Conservation (phyloP, 352 stramenopile species). For the Pythium insidiosum region DNA sequence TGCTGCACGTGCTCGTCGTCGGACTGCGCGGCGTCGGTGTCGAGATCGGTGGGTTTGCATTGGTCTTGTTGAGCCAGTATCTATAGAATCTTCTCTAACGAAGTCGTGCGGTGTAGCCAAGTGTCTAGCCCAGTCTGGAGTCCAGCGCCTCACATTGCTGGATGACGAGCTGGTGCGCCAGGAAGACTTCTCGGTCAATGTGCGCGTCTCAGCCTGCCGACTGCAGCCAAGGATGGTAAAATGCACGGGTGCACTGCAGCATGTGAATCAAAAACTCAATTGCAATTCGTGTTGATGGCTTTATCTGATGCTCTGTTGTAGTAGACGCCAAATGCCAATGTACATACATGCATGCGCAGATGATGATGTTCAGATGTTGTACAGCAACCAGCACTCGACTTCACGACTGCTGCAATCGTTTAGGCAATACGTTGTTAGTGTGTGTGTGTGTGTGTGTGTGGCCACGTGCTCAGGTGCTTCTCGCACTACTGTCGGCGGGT, state of each 20-base stretch:
- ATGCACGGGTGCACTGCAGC: background rate
- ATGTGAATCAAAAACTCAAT: too few species aligned
- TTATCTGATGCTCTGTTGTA: too few species aligned
- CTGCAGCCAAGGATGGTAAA: background rate
- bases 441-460: too few species aligned
- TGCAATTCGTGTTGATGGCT: too few species aligned
- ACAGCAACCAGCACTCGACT: too few species aligned
- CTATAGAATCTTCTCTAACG: background rate
- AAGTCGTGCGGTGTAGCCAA: constrained; percentile 16
- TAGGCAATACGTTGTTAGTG: too few species aligned
- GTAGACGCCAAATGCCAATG: too few species aligned
- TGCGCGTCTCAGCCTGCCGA: background rate
- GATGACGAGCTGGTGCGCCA: constrained; percentile 33
- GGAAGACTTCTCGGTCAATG: constrained; percentile 24
- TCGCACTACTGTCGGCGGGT: too few species aligned
- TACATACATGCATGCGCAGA: too few species aligned
- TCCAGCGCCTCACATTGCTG: constrained; percentile 29
- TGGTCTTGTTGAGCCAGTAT: background rate
- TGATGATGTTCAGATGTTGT: too few species aligned
- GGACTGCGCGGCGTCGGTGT: constrained; percentile 28
- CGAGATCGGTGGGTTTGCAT: constrained; percentile 24
- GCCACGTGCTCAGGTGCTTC: too few species aligned
- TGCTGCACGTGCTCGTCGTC: constrained; percentile 35
- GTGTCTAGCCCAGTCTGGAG: constrained; percentile 22
- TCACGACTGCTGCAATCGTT: too few species aligned